Base-by-base conservation (phyloP, 2,329 filamentous ascomycete species). In the Hortaea werneckii region DNA sequence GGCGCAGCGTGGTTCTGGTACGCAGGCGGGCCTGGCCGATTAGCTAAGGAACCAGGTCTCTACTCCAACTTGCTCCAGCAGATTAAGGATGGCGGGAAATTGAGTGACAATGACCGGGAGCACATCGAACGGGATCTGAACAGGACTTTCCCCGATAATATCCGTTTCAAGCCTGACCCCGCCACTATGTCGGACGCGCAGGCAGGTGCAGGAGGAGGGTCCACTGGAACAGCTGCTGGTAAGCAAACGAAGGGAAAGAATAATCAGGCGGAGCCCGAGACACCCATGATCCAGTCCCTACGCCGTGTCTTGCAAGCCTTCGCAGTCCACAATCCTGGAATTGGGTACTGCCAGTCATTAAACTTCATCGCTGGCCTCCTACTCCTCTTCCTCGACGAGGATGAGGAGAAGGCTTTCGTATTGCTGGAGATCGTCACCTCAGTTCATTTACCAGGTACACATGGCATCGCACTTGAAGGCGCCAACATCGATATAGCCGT, bases 1-100 rank as follows among this genome's bases (percentile, higher is more conserved):
- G 90, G 90, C n/a, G 84, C 86, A 5, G 90, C 90, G 40, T 96
- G 90, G 90, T 96, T 94, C 65, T 95, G 85, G 69, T 96, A 95
- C 62, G 87, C 88, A 8, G 87, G 87, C 13, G 90, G 90, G 1
- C 87, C 87, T 26, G 80, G 82, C 40, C 83, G 87, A 53, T 65
- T 95, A 49, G 77, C 80, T 43, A 83, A 86, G 58, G 78, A 94
- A 56, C 76, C 80, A 5, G 86, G 86, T 1, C 70, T 90, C 11
- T 96, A 95, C 62, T 76, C 80, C 43, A 74, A 80, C 43, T 70
- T 94, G 35, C 71, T 92, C 29, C 70, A 76, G 45, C 73, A 78
- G 50, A 79, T 85, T 30, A 82, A 84, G 58, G 72, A 78, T 0
- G 76, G 72, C 11, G 32, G 32, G 32, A 51, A 53, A 32, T 70